Evolutionary conservation across 2,329 filamentous ascomycete genomes (phyloP), one percentile per base, ranked within the genome.

Genomic region (Stagonosporopsis chrysanthemi): DNA sequence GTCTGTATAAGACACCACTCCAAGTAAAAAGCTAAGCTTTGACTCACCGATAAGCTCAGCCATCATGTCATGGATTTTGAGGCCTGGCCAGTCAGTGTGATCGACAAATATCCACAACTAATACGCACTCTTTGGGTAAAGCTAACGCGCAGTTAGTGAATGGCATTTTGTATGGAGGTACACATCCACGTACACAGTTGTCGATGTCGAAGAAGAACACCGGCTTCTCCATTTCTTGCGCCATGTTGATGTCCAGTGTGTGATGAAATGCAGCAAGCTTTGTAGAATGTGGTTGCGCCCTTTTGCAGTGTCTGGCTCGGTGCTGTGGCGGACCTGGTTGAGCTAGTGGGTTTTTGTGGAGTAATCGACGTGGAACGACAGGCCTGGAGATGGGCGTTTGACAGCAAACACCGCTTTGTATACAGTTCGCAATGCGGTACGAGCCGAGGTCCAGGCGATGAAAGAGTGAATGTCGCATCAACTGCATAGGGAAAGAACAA

Each of bases 171-270:
- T 9, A 22, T 14, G 3, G 2, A 6, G 15, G 7, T 35, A 33
- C 14, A 33, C 14, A 15, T 43, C 23, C 22, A 80, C 84, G 62
- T 81, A 88, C 86, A 78, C 96, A 99, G 74, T 99, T 99, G 82
- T 99, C 95, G 72, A 99, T 98, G 75, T 99, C 95, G 73, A 97
- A 98, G 77, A 86, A 88, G 75, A 88, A 85, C 19, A 90, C 82
- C 1, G 83, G 82, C 61, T 85, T 77, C 52, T 73, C 72, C 35
- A 59, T 56, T 38, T 71, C 41, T 26, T 61, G 63, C 50, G 66
- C 65, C 72, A 73, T 74, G 19, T 26, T 31, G 33, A 8, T 42
- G 29, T 31, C 33, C 24, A 23, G 42, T 1, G 41, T 22, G 23
- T 24, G 6, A 33, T 15, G 45, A 3, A 2, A 26, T 5, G 31